phyloP scores from a whole-genome alignment of 176 grass and related monocot species.

The Avena insularis region DNA sequence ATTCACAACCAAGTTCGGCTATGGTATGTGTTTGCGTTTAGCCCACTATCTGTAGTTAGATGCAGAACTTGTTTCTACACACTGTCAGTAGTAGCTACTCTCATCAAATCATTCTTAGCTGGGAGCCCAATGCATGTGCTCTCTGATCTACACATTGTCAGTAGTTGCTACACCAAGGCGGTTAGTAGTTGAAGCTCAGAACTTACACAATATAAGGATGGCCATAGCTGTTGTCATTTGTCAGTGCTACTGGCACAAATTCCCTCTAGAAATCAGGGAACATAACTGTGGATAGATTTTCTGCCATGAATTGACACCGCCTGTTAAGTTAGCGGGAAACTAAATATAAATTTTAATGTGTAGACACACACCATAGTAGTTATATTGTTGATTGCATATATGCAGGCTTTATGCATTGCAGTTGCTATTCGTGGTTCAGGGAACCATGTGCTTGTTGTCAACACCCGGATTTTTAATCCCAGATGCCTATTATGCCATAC shows the following conservation, averaged over 20 bases:
- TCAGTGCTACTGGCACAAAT: slow-evolving; percentile 22
- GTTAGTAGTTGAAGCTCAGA: neutral
- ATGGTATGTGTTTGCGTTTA: no score
- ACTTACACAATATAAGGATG: slow-evolving; percentile 8
- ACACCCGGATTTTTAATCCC: no score
- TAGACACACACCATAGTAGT: no score
- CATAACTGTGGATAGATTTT: slow-evolving; percentile 17
- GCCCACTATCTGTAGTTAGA: no score
- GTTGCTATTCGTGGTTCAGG: no score
- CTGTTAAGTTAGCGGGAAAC: neutral
- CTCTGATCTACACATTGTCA: slow-evolving; percentile 39
- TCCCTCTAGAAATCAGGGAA: slow-evolving; percentile 3
- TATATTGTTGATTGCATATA: no score
- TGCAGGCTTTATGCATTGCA: no score
- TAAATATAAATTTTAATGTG: slow-evolving; percentile 17
- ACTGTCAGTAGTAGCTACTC: slow-evolving; percentile 47
- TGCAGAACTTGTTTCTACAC: no score
- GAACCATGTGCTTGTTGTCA: no score
- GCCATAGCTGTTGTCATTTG: slow-evolving; percentile 25
- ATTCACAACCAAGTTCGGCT: no score
- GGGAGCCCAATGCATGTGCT: slow-evolving; percentile 77
- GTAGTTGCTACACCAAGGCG: slow-evolving; percentile 43
- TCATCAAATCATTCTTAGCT: slow-evolving; percentile 82
- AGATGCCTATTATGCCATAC: no score
- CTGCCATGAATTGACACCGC: neutral